Base-by-base conservation (phyloP, 441 rosid genomes). In the Macaranga tanarius region DNA sequence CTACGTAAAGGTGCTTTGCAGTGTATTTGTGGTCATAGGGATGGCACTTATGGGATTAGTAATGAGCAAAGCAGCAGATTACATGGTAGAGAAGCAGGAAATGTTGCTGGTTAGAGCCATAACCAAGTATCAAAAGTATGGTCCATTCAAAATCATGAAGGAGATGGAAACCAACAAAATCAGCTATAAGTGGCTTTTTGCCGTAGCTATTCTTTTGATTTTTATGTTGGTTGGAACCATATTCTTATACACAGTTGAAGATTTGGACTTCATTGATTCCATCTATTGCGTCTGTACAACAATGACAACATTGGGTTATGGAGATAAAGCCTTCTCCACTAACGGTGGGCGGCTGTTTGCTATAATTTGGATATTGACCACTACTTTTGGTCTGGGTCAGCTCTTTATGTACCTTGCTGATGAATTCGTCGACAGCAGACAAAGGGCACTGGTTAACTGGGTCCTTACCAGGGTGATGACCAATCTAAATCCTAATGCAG, bases 11-110 rank as follows among this genome's bases (percentile, higher is more conserved):
- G 77, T 89, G 59, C 87, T 91, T 20, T 85, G 87, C 69, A 88
- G 88, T 68, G 79, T 76, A 10, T 91, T 83, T 80, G 97, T 89
- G 72, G 88, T 87, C 83, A 19, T 81, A 0, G 97, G 97, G 26
- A 88, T 86, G 93, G 83, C 83, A 56, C 83, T 91, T 16, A 84
- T 83, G 28, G 83, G 88, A 57, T 79, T 85, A 13, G 74, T 87
- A 23, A 62, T 87, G 68, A 82, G 85, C 59, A 83, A 81, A 84
- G 90, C 86, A 34, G 97, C 88, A 10, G 88, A 91, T 59, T 89
- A 88, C 77, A 75, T 89, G 57, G 89, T 83, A 10, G 93, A 86
- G 76, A 88, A 86, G 85, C 95, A 89, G 82, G 97, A 91, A 82
- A 66, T 65, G 52, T 72, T 86, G 80, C 84, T 91, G 20, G 81